Evolutionary conservation across 2,329 filamentous ascomycete species (phyloP).

Genomic region (Ceratocystiopsis minuta): DNA sequence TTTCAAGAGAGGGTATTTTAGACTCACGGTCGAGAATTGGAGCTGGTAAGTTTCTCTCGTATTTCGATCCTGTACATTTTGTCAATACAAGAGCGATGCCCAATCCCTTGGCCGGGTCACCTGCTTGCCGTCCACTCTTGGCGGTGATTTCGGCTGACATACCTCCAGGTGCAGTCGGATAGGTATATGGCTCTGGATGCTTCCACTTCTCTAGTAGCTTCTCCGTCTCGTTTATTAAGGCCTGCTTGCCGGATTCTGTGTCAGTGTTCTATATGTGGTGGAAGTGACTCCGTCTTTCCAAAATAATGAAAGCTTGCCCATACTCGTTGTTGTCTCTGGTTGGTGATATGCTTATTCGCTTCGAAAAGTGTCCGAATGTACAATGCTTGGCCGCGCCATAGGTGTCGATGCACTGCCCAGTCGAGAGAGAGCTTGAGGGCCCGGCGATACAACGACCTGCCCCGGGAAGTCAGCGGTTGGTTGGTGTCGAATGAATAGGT

Average conservation of each 20-base stretch:
- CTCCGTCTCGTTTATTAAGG: slow-evolving; percentile 73
- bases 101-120: no score
- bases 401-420: slow-evolving; percentile 81
- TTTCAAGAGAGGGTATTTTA: background rate
- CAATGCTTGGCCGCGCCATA: slow-evolving; percentile 90
- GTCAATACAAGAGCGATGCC: background rate
- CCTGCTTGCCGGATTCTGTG: slow-evolving; percentile 29
- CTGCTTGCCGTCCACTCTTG: background rate
- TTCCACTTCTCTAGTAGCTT: slow-evolving; percentile 84
- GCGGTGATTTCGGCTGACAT: slow-evolving; percentile 14
- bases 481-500: no score
- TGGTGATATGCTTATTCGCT: slow-evolving; percentile 68
- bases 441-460: slow-evolving; percentile 68
- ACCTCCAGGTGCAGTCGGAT: slow-evolving; percentile 89
- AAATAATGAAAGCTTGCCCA: no score
- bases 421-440: slow-evolving; percentile 85
- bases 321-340: slow-evolving; percentile 77
- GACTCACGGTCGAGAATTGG: slow-evolving; percentile 66
- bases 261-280: background rate
- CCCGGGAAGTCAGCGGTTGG: background rate
- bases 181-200: slow-evolving; percentile 83
- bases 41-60: slow-evolving; percentile 75
- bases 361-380: slow-evolving; percentile 95
- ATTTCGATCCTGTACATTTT: slow-evolving; percentile 59
- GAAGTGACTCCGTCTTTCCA: slow-evolving; percentile 10